Evolutionary conservation across 495 filamentous ascomycete species (phyloP).

Genomic region (Podospora tetraspora): DNA sequence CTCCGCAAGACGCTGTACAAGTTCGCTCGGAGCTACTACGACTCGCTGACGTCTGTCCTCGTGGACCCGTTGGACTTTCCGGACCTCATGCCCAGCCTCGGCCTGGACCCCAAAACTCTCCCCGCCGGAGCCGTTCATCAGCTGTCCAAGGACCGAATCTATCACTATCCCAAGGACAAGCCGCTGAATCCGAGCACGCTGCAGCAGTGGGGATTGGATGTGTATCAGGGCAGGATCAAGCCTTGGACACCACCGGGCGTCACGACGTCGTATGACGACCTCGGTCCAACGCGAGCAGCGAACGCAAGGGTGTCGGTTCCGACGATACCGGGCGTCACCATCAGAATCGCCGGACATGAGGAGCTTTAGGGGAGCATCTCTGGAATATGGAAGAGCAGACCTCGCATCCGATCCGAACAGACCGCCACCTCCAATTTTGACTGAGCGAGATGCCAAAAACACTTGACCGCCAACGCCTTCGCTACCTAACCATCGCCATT

Average conservation of each 20-base stretch:
- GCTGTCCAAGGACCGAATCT: slow-evolving; percentile 33
- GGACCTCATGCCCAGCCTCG: slow-evolving; percentile 31
- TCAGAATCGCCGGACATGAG: slow-evolving; percentile 26
- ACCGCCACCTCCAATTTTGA: neutral
- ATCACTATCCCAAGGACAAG: slow-evolving; percentile 27
- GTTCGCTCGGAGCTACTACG: slow-evolving; percentile 36
- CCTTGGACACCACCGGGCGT: slow-evolving; percentile 32
- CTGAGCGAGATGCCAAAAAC: neutral
- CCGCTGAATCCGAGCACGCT: slow-evolving; percentile 21
- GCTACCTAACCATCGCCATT: neutral
- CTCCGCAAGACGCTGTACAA: slow-evolving; percentile 31
- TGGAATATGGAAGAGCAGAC: neutral
- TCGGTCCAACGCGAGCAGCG: neutral
- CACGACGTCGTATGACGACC: slow-evolving; percentile 23
- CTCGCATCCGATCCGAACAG: neutral
- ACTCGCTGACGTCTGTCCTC: slow-evolving; percentile 35
- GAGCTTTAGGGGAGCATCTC: slow-evolving; percentile 20
- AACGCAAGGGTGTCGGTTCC: slow-evolving; percentile 20
- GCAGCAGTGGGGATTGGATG: slow-evolving; percentile 31
- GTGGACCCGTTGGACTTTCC: slow-evolving; percentile 42
- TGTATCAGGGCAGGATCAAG: slow-evolving; percentile 31
- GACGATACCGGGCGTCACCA: slow-evolving; percentile 28
- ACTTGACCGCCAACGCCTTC: neutral
- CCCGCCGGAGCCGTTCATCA: slow-evolving; percentile 35
- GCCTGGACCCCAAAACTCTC: slow-evolving; percentile 24